Conservation (phyloP, 805 yeast species). For the Tetrapisispora nanseiensis region DNA sequence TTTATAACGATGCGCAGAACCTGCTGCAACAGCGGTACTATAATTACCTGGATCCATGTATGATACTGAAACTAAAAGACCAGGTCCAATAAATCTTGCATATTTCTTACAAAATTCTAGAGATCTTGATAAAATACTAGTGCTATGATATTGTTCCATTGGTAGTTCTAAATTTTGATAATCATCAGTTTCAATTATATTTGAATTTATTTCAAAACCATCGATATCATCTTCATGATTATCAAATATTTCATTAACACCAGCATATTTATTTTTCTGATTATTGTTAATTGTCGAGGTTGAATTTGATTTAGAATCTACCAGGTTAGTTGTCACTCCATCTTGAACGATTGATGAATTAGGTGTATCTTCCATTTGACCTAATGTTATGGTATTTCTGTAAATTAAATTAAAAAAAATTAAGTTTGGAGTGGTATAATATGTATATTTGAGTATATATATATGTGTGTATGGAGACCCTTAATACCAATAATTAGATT, state of each 20-base stretch:
- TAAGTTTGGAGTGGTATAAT: too few species aligned
- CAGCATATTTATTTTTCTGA: not conserved
- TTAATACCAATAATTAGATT: too few species aligned
- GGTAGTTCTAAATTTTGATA: not conserved
- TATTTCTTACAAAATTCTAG: slow-evolving; percentile 36
- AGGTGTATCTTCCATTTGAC: too few species aligned
- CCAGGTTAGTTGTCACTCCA: too few species aligned
- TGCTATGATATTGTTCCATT: not conserved
- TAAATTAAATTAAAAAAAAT: too few species aligned
- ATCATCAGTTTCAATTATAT: not conserved
- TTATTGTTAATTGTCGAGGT: not conserved
- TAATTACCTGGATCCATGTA: slow-evolving; percentile 98
- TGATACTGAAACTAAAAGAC: slow-evolving; percentile 88
- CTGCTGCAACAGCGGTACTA: slow-evolving; percentile 89
- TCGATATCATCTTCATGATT: not conserved
- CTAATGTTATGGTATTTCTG: too few species aligned
- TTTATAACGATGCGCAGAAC: slow-evolving; percentile 76
- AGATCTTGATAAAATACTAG: not conserved
- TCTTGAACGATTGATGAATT: too few species aligned
- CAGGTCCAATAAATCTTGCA: slow-evolving; percentile 78
- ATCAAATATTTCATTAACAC: not conserved
- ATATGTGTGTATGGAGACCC: too few species aligned
- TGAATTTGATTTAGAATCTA: not conserved
- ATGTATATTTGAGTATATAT: too few species aligned
- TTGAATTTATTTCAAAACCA: not conserved